Percentiles rank a stretch among this genome's conserved stretches.
These are phyloP conservation scores for Colletotrichum sp. DNA, from an alignment of 2,329 filamentous ascomycete species.

Conservation along the genomic window DNA sequence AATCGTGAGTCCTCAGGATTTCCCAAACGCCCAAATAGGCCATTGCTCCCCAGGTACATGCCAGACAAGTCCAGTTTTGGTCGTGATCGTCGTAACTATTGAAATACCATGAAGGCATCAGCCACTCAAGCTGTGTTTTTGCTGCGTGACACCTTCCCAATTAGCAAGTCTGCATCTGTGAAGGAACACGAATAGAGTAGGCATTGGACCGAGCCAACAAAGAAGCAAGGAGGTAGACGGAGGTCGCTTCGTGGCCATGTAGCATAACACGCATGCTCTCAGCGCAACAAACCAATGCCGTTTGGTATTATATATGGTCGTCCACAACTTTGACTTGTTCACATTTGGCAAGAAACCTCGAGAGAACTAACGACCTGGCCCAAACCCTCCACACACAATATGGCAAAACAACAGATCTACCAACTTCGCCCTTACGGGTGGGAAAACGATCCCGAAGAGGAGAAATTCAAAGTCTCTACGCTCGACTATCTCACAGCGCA, in stretches of 20 bases:
- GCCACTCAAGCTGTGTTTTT: neutral
- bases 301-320: neutral
- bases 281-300: neutral
- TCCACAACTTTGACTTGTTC: neutral
- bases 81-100: neutral
- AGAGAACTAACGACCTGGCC: neutral
- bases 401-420: slow-evolving; percentile 32
- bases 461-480: slow-evolving; percentile 39
- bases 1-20: neutral
- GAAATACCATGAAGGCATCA: rapidly evolving
- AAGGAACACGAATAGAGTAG: neutral
- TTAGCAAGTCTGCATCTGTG: neutral
- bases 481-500: slow-evolving; percentile 39
- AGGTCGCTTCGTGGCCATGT: neutral
- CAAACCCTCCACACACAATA: neutral
- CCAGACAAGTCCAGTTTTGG: neutral
- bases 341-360: neutral
- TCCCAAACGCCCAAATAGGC: neutral
- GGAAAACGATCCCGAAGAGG: slow-evolving; percentile 40
- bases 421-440: slow-evolving; percentile 37
- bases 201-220: neutral
- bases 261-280: neutral
- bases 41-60: neutral
- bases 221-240: neutral
- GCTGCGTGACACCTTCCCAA: neutral